Percentiles rank a stretch among this genome's conserved stretches.
Evolutionary conservation across 768 basidiomycete genomes (phyloP).

Genomic region (Tricholoma flavovirens): DNA sequence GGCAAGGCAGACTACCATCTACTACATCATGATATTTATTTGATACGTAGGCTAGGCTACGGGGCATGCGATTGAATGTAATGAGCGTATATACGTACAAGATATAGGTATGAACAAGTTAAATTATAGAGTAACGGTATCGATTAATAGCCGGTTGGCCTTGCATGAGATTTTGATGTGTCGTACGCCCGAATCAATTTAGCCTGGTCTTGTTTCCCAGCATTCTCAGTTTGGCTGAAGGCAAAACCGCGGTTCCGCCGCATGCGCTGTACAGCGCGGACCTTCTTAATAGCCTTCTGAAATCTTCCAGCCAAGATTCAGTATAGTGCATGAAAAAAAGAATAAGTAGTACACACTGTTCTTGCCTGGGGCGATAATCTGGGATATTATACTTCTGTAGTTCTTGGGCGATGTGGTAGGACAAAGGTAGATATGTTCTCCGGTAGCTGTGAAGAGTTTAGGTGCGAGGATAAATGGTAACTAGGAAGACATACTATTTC

Average conservation of each 20-base stretch:
- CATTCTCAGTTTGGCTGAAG: constrained; percentile 93
- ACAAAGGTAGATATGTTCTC: constrained; percentile 80
- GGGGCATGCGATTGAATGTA: too few relatives aligned
- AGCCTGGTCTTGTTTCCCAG: constrained; percentile 80
- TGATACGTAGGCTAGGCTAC: too few relatives aligned
- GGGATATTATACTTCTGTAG: constrained; percentile 99
- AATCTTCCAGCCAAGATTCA: constrained; percentile 47
- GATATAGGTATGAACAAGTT: constrained; percentile 18
- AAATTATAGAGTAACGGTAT: constrained; percentile 26
- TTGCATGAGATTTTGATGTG: constrained; percentile 66
- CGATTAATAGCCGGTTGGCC: constrained; percentile 74
- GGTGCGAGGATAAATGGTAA: constrained; percentile 4
- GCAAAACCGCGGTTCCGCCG: constrained; percentile 95
- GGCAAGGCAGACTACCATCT: too few relatives aligned
- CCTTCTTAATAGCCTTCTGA: constrained; percentile 99
- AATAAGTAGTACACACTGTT: constrained; percentile 61
- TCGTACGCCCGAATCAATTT: constrained; percentile 83
- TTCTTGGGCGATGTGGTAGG: constrained; percentile 99
- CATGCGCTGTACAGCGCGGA: constrained; percentile 97
- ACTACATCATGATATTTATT: too few relatives aligned
- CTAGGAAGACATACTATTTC: constrained; percentile 77
- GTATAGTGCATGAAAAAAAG: background rate
- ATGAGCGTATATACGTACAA: background rate
- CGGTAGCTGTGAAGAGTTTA: constrained; percentile 57
- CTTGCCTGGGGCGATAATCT: constrained; percentile 94